Percentiles rank a stretch among this genome's conserved stretches.
These are phyloP conservation scores for Acarospora socialis DNA, from an alignment of 2,329 filamentous ascomycete genomes.

Conservation along the genomic window DNA sequence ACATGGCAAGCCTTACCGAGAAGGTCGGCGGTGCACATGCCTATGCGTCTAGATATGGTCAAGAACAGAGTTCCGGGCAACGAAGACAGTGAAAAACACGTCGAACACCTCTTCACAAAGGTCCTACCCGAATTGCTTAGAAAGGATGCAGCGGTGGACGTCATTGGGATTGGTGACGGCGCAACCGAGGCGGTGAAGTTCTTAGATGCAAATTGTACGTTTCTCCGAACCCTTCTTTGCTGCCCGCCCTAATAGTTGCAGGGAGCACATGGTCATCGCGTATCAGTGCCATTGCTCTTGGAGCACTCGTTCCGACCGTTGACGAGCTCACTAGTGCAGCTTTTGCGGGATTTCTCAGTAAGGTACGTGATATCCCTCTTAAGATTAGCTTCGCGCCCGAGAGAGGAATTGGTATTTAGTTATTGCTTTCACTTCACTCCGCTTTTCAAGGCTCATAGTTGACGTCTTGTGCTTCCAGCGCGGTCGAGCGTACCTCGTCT, in stretches of 20 bases:
- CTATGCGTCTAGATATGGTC: slow-evolving; percentile 35
- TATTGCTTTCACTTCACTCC: no score
- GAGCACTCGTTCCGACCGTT: slow-evolving; percentile 24
- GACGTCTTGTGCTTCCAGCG: no score
- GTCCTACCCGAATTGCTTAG: slow-evolving; percentile 40
- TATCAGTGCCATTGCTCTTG: slow-evolving; percentile 27
- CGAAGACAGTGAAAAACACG: slow-evolving; percentile 42
- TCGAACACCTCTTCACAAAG: slow-evolving; percentile 50
- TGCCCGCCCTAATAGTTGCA: slow-evolving; percentile 10
- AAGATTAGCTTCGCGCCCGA: no score
- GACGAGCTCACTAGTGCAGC: slow-evolving; percentile 17
- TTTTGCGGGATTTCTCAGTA: neutral
- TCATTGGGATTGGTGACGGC: slow-evolving; percentile 58
- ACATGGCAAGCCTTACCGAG: slow-evolving; percentile 47
- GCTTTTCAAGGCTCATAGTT: no score
- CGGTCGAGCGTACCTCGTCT: slow-evolving; percentile 47
- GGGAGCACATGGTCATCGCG: slow-evolving; percentile 26
- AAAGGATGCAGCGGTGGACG: slow-evolving; percentile 43
- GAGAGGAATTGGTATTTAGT: no score
- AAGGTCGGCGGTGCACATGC: slow-evolving; percentile 46
- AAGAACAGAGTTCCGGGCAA: slow-evolving; percentile 53
- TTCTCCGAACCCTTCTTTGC: neutral
- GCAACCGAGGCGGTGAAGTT: slow-evolving; percentile 44
- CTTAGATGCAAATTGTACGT: slow-evolving; percentile 42
- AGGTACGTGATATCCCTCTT: no score